A percentile compares a stretch with the other conserved stretches of the same genome.
phyloP scores from a whole-genome alignment of 495 filamentous ascomycete genomes.

The Neurospora terricola region DNA sequence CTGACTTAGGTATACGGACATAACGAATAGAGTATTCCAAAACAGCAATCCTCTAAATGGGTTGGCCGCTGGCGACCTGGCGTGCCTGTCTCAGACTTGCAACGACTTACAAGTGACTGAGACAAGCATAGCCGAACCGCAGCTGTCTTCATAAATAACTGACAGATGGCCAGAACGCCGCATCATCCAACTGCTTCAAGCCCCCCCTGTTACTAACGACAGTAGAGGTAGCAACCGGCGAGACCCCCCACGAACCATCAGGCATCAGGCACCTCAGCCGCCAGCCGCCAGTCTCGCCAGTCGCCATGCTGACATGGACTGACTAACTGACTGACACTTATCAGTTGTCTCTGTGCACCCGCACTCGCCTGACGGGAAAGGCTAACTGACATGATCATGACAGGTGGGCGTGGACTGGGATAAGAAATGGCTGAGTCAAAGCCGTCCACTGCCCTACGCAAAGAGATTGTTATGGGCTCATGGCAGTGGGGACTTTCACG shows the following conservation, averaged over 20 bases:
- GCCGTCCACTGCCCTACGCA: neutral
- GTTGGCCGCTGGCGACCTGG: neutral
- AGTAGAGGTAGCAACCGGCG: neutral
- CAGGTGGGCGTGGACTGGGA: neutral
- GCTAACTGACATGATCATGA: neutral
- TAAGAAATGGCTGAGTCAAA: neutral
- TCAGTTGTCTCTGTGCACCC: neutral
- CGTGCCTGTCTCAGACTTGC: neutral
- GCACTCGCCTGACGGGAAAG: neutral
- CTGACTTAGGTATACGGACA: neutral
- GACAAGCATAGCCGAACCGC: neutral
- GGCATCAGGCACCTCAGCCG: neutral
- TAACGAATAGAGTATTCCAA: neutral
- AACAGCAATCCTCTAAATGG: neutral
- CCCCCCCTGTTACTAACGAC: neutral
- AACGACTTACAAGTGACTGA: neutral
- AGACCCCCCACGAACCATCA: neutral
- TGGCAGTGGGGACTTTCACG: neutral
- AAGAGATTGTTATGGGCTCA: neutral
- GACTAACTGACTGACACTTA: neutral
- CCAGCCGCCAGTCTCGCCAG: neutral
- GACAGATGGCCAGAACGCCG: neutral
- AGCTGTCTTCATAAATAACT: neutral
- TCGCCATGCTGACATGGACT: neutral
- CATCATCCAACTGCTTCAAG: neutral